Conservation (phyloP, 441 rosid species). For the Populus hybrid region DNA sequence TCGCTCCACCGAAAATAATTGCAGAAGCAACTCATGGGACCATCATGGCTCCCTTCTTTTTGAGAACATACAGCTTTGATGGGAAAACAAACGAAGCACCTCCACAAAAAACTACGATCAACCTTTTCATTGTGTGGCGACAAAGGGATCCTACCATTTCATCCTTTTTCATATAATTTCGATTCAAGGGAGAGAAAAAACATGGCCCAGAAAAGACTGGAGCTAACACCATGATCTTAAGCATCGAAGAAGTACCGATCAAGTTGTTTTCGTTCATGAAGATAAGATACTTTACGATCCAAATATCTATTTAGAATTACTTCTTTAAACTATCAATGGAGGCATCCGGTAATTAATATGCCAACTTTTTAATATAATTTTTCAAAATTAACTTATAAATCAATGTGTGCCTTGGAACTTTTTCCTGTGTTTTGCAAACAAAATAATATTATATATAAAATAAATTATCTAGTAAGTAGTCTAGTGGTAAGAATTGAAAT, state of each 20-base stretch:
- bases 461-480: too few relatives aligned
- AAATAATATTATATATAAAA: too few relatives aligned
- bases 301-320: too few relatives aligned
- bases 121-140: too few relatives aligned
- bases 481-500: too few relatives aligned
- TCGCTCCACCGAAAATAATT: background rate
- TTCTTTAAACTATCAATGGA: too few relatives aligned
- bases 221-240: background rate
- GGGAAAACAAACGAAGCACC: background rate
- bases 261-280: background rate
- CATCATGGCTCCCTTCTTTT: background rate
- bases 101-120: background rate
- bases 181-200: background rate
- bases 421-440: too few relatives aligned
- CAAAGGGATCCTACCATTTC: background rate
- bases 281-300: background rate
- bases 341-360: too few relatives aligned
- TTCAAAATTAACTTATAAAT: too few relatives aligned
- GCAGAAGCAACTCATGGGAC: background rate
- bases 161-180: too few relatives aligned
- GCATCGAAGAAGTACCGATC: background rate
- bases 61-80: background rate
- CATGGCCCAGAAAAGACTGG: background rate
- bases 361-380: too few relatives aligned
- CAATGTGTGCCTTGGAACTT: too few relatives aligned